Conservation (phyloP, 495 filamentous ascomycete genomes). For the Neurospora terricola region DNA sequence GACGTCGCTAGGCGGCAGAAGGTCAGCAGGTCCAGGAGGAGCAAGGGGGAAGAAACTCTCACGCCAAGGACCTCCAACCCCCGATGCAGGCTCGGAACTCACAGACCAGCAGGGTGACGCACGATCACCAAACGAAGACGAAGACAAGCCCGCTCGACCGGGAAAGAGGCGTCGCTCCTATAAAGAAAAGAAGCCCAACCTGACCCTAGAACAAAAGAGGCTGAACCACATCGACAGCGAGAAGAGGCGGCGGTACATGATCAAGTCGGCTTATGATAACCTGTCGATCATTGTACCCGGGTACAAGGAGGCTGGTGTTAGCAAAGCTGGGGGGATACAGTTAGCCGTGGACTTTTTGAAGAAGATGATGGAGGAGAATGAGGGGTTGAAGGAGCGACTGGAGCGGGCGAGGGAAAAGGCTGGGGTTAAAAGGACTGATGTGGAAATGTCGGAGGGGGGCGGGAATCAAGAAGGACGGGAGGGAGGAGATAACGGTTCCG, state of each 20-base stretch:
- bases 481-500: background rate
- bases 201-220: constrained; percentile 75
- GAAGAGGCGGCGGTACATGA: constrained; percentile 71
- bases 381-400: constrained; percentile 37
- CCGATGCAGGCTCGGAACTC: background rate
- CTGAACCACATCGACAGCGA: constrained; percentile 85
- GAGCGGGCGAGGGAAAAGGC: constrained; percentile 1
- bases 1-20: background rate
- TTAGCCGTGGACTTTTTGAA: constrained; percentile 67
- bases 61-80: background rate
- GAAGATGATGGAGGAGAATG: constrained; percentile 57
- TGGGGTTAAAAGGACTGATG: background rate
- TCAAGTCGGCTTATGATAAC: constrained; percentile 68
- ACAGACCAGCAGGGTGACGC: background rate
- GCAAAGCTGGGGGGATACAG: constrained; percentile 67
- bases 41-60: background rate
- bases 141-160: background rate
- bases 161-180: constrained; percentile 16
- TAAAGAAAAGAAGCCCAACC: constrained; percentile 49
- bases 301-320: constrained; percentile 57
- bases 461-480: background rate
- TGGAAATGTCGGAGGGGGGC: background rate
- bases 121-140: background rate
- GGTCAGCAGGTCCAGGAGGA: background rate
- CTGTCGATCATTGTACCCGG: constrained; percentile 62